Base-by-base conservation (phyloP, 768 basidiomycete genomes). In the Mycena metata region DNA sequence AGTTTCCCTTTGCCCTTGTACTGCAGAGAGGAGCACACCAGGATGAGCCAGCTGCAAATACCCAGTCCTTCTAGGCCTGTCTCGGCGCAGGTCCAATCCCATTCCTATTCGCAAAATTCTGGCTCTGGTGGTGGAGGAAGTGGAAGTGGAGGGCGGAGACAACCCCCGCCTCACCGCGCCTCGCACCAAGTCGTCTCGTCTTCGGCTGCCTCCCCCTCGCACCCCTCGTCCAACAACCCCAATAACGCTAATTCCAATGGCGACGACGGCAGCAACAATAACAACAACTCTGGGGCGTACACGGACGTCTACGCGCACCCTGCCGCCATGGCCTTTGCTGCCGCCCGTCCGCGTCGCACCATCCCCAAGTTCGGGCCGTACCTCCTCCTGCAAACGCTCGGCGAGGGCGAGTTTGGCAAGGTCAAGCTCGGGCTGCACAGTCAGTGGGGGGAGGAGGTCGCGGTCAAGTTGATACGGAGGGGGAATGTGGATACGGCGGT, bases 391-490 rank as follows among this genome's bases (percentile, higher is more conserved):
- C 96, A 99, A 79, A 99, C 98, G 0, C 86, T 99, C 21, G 98
- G 98, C 50, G 97, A 99, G 81, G 97, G 97, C 72, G 97, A 99
- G 83, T 98, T 98, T 76, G 96, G 96, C 51, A 99, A 99, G 79
- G 96, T 99, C 82, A 99, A 98, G 79, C 89, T 99, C n/a, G 97
- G 97, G 7, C 84, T 99, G 59, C 97, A 99, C 75, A 86, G 85
- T 72, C 90, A 93, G 72, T 98, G 93, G 90, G 96, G 95, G 35
- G 96, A 98, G 79, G 97, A 98, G 77, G 96, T 97, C n/a, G 97
- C 97, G 15, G 96, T 98, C 75, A 99, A 99, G 83, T 85, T 99
- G 66, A 99, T 99, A 74, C 87, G 96, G 60, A 84, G 96, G 61
- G 96, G 96, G 36, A 98, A 94, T 76, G 90, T 99, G 64, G 96